Base-by-base conservation (phyloP, 805 yeast genomes). In the Kodamaea hsintzibuensis region DNA sequence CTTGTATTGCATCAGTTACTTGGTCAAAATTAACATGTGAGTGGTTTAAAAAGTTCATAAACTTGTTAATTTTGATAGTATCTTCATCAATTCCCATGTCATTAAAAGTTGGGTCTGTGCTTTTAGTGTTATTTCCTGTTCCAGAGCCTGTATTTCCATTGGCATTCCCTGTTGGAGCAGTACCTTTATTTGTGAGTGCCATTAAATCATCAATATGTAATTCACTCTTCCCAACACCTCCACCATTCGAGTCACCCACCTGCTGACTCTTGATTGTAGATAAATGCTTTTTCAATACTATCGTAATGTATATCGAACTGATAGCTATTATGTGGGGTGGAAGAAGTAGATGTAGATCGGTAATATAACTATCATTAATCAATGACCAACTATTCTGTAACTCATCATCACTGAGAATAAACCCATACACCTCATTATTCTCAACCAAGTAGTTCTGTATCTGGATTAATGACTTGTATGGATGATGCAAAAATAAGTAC, bases 321-420 rank as follows among this genome's bases (percentile, higher is more conserved):
- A 88, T 71, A 2, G 98, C 96, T 7, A 92, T 81, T 9, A 91
- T 82, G 70, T 92, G 97, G 0, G 99, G 99, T 0, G 98, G 93
- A 58, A 83, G 86, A 13, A 92, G 66, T 47, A 95, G 69, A 54
- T 90, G 93, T 14, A 89, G 73, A 67, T 95, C 98, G 0, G 97
- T 91, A 45, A 91, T 85, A 67, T 88, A 92, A 57, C 92, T 83
- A 66, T 93, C 98, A 67, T 91, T 95, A 38, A 95, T 81, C 49
- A 92, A 77, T 0, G 96, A 87, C 98, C 98, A 95, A 8, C 89
- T 78, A 45, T 88, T 84, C 64, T 93, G 97, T 33, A 88, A 66
- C 62, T 92, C 98, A 43, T 84, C 89, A 2, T 81, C 78, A 0
- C 82, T 66, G 2, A 88, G 63, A 10, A 60, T 55, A 35, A 76